Evolutionary conservation across 305 asterid species (phyloP), one percentile per base, ranked within the genome.

Genomic region (Fraxinus sp.): DNA sequence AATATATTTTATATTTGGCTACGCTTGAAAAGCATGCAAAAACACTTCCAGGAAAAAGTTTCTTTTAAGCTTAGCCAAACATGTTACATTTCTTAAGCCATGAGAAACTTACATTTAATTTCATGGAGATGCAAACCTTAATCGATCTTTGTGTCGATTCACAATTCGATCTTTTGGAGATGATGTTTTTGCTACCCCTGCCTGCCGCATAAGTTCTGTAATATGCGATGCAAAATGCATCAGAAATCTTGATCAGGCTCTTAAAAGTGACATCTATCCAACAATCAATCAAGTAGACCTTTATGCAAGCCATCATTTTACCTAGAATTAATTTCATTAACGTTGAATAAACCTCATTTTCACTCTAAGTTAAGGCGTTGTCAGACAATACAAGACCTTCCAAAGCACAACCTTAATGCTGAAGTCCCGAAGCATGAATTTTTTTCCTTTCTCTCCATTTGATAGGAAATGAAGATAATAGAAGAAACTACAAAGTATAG

Each of bases 121-220:
- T 70, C 85, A 81, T 18, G 92, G 92, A 78, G 86, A 88, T 68
- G 86, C 87, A 82, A 87, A 86, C 76, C 88, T 85, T 77, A 66
- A 78, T 71, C 86, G 87, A 43, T 85, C 87, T 37, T 41, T 88
- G 62, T 84, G 79, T 37, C 85, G 87, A 68, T 82, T 83, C 32
- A 85, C 16, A 52, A 79, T 78, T 79, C 81, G 89, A 79, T 85
- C 91, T 72, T 82, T 84, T 37, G 92, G 91, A 33, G 92, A 88
- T 28, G 87, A 86, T 73, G 83, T 80, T 78, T 84, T 86, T 62
- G 43, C 86, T 37, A 77, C 77, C 46, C 89, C 91, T 33, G 91
- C 89, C 84, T 87, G 92, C 11, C 92, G 88, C 87, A 89, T 55
- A 66, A 87, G 82, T 84, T 89, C 92, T 89, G 89, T 57, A 86